Evolutionary conservation across 192 early-diverging fungal species (phyloP).

Genomic region (Coemansia guatemalensis): DNA sequence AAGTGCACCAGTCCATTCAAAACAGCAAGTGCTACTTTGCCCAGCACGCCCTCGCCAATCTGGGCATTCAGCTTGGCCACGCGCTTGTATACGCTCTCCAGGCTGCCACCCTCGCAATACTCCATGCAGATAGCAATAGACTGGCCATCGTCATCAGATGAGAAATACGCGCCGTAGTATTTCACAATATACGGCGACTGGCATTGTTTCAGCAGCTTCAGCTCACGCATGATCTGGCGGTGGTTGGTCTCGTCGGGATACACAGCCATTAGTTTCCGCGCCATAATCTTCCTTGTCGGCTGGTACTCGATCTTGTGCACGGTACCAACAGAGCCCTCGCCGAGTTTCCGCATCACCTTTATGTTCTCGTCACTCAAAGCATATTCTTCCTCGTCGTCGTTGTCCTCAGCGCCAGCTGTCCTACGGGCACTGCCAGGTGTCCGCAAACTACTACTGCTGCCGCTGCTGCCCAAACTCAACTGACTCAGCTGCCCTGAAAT

Average conservation of each 20-base stretch:
- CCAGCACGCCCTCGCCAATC: conserved; percentile 88
- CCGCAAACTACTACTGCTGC: conserved; percentile 6
- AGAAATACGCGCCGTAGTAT: conserved; percentile 90
- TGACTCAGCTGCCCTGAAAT: conserved; percentile 26
- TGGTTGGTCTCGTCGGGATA: conserved; percentile 69
- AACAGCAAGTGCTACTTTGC: conserved; percentile 87
- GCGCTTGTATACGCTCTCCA: conserved; percentile 88
- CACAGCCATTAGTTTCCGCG: conserved; percentile 78
- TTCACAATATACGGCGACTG: conserved; percentile 91
- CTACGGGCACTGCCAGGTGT: conserved; percentile 25
- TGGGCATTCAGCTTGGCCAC: conserved; percentile 64
- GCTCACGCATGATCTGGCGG: conserved; percentile 86
- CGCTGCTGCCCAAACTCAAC: conserved; percentile 19
- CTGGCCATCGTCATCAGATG: conserved; percentile 70
- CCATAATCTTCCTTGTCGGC: conserved; percentile 80
- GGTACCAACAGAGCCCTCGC: conserved; percentile 92
- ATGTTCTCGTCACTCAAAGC: conserved; percentile 66
- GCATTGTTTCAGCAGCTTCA: conserved; percentile 86
- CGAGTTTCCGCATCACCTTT: conserved; percentile 71
- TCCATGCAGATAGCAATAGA: conserved; percentile 96
- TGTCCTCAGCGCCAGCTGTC: not conserved
- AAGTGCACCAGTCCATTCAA: conserved; percentile 90
- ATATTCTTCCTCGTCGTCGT: conserved; percentile 44
- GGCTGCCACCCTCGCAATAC: conserved; percentile 90
- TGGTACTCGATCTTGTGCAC: conserved; percentile 83